Evolutionary conservation across 441 rosid genomes (phyloP).

Genomic region (Erodium texanum): DNA sequence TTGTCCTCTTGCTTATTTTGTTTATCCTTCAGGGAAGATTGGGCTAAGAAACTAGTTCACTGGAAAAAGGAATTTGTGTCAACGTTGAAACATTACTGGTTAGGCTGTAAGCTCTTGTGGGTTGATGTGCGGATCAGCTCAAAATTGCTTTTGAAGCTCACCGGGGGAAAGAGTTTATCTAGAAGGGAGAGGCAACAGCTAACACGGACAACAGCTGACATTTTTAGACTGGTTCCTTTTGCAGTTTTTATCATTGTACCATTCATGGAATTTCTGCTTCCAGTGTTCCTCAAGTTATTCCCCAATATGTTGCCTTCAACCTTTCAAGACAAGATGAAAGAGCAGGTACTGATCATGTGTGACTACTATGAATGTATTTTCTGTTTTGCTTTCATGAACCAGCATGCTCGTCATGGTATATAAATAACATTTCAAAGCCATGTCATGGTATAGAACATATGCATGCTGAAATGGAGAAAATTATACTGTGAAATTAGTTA

Average conservation of each 20-base stretch:
- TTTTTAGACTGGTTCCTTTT: conserved; percentile 82
- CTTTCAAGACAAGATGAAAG: conserved; percentile 65
- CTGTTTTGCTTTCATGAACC: not conserved
- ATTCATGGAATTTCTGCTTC: conserved; percentile 85
- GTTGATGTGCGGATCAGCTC: conserved; percentile 58
- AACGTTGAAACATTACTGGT: conserved; percentile 58
- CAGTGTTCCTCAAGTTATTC: conserved; percentile 53
- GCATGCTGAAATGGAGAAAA: no score
- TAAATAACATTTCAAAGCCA: no score
- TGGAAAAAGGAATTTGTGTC: conserved; percentile 48
- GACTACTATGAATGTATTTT: not conserved
- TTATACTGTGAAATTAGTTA: no score
- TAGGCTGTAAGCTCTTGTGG: conserved; percentile 52
- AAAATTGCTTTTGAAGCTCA: conserved; percentile 66
- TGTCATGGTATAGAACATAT: no score
- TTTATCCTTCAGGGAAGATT: conserved; percentile 38
- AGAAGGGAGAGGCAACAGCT: conserved; percentile 89
- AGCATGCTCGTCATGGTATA: no score
- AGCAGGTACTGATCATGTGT: conserved; percentile 31
- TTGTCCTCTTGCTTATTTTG: not conserved
- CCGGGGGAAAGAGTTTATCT: conserved; percentile 72
- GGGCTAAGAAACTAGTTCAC: conserved; percentile 44
- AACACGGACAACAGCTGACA: conserved; percentile 81
- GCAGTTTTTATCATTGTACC: conserved; percentile 88
- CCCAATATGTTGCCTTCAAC: conserved; percentile 67